These are phyloP conservation scores for Arabidopsis hybrid DNA, from an alignment of 441 rosid genomes.

Conservation along the genomic window DNA sequence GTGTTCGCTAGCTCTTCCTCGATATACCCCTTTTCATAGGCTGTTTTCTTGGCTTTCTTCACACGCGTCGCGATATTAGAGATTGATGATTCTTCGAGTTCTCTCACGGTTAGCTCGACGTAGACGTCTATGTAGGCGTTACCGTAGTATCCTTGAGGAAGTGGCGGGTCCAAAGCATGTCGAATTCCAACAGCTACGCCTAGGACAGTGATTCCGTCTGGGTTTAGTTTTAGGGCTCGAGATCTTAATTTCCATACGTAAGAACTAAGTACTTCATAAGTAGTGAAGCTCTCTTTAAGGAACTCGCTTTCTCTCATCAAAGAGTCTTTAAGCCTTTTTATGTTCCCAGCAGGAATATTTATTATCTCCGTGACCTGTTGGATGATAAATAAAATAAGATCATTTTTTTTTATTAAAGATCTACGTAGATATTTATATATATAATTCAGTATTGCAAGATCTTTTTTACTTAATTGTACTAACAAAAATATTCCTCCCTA, in stretches of 20 bases:
- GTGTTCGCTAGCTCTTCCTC: constrained; percentile 11
- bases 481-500: too few species aligned
- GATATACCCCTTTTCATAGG: constrained; percentile 32
- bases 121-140: constrained; percentile 49
- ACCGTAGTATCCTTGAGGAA: constrained; percentile 56
- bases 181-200: constrained; percentile 48
- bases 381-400: constrained; percentile 8
- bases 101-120: constrained; percentile 33
- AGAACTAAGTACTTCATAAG: constrained; percentile 52
- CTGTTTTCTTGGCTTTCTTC: constrained; percentile 21
- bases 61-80: constrained; percentile 41
- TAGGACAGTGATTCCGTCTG: constrained; percentile 42
- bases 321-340: constrained; percentile 42
- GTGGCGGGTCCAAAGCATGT: constrained; percentile 47
- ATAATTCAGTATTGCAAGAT: too few species aligned
- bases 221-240: constrained; percentile 50
- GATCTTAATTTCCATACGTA: constrained; percentile 55
- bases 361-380: constrained; percentile 46
- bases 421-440: too few species aligned
- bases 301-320: constrained; percentile 34
- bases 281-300: constrained; percentile 35
- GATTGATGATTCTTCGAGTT: constrained; percentile 46
- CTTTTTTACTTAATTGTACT: too few species aligned
- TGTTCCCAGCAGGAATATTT: constrained; percentile 36
- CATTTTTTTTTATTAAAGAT: too few species aligned